Percentiles rank a stretch among this genome's conserved stretches.
These are phyloP conservation scores for Chaetomiaceae sp. DNA, from an alignment of 2,329 filamentous ascomycete genomes.

Conservation along the genomic window DNA sequence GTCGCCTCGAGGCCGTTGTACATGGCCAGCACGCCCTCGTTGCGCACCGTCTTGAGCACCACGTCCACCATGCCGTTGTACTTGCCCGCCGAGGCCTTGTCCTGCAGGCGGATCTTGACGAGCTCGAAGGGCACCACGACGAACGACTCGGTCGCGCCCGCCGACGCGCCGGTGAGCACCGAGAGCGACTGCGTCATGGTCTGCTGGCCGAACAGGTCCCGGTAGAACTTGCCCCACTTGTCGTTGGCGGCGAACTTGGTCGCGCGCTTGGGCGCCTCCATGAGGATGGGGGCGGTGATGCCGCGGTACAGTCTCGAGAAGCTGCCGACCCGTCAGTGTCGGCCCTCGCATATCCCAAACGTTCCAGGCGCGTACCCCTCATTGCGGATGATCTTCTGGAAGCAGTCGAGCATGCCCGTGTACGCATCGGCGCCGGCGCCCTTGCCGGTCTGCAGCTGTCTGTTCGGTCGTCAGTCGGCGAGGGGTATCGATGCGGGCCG, in stretches of 20 bases:
- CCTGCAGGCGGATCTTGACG: slow-evolving; percentile 96
- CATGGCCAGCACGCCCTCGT: slow-evolving; percentile 80
- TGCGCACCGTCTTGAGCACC: slow-evolving; percentile 73
- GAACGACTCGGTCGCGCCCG: slow-evolving; percentile 92
- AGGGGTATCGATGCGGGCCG: slow-evolving; percentile 6
- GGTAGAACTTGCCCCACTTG: slow-evolving; percentile 94
- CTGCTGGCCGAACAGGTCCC: slow-evolving; percentile 72
- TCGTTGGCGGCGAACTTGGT: slow-evolving; percentile 99
- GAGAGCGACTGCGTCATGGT: slow-evolving; percentile 93
- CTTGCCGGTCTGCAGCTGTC: slow-evolving; percentile 78
- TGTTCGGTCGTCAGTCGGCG: slow-evolving; percentile 38
- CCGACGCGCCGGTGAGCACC: slow-evolving; percentile 87
- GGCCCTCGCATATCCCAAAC: neutral
- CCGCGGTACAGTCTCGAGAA: slow-evolving; percentile 91
- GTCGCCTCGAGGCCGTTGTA: slow-evolving; percentile 98
- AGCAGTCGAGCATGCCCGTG: slow-evolving; percentile 97
- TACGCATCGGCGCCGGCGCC: slow-evolving; percentile 75
- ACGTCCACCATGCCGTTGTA: slow-evolving; percentile 80
- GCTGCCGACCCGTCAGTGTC: slow-evolving; percentile 39
- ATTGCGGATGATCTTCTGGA: slow-evolving; percentile 91
- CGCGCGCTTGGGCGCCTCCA: slow-evolving; percentile 75
- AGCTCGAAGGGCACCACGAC: slow-evolving; percentile 98
- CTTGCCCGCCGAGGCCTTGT: slow-evolving; percentile 86
- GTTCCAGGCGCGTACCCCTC: slow-evolving; percentile 65
- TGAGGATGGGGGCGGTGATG: slow-evolving; percentile 91